These are phyloP conservation scores for Jimgerdemannia lactiflua DNA, from an alignment of 192 early-diverging fungal species.

Conservation along the genomic window DNA sequence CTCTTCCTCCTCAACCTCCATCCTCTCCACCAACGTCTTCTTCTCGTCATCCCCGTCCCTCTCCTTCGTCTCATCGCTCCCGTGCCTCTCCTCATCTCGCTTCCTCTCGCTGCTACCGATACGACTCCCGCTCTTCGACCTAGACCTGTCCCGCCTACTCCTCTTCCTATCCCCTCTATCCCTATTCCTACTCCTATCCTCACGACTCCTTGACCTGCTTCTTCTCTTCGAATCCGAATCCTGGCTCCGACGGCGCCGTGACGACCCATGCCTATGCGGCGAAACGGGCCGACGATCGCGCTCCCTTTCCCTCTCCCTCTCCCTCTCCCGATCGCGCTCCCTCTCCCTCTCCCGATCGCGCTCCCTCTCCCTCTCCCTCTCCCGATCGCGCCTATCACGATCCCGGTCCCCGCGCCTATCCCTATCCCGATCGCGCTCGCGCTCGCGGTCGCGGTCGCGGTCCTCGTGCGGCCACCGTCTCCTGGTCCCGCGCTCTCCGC, in stretches of 20 bases:
- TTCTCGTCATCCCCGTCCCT: neutral
- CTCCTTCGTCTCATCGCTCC: neutral
- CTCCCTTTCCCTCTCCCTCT: neutral
- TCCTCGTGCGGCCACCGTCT: neutral
- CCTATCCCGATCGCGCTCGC: neutral
- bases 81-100: neutral
- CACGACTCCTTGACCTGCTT: neutral
- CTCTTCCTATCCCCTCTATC: neutral
- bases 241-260: too few species aligned
- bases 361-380: neutral
- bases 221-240: neutral
- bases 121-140: too few species aligned
- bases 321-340: neutral
- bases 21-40: neutral
- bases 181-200: neutral
- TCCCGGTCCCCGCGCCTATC: neutral
- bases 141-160: neutral
- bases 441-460: neutral
- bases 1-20: neutral
- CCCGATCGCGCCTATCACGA: neutral
- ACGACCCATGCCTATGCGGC: too few species aligned
- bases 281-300: neutral
- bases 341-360: neutral
- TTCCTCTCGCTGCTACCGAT: neutral
- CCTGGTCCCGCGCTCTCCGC: neutral